Base-by-base conservation (phyloP, 139 green algal genomes). In the Picochlorum sp. region DNA sequence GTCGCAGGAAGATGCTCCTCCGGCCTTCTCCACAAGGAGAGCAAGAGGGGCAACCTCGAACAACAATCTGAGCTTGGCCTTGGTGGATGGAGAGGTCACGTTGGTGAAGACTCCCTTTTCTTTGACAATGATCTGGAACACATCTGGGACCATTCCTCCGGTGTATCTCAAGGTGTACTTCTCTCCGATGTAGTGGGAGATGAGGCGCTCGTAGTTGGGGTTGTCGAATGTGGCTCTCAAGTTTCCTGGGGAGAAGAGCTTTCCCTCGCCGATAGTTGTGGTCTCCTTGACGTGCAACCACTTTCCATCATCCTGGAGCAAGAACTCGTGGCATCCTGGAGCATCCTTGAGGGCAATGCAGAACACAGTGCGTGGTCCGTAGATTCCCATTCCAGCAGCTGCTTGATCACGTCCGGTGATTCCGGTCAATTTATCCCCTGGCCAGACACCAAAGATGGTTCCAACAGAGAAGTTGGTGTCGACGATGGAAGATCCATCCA, bases 121-220 rank as follows among this genome's bases (percentile, higher is more conserved):
- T 85, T 96, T 96, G 14, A 96, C 89, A 54, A 95, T 88, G 80
- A 95, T 95, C 86, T 96, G 88, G 85, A 96, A 96, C 50, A 96
- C 90, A 63, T 96, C 90, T 11, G 90, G 88, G 65, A 95, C 90
- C 90, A 96, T 96, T 75, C 90, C 90, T 45, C 90, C 90, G 38
- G 90, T 96, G 86, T 96, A 96, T 49, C 88, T 72, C 67, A 96
- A 84, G 3, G 90, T 96, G 87, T 96, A 96, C 82, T 95, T 90
- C 86, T 96, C 86, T n/a, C 75, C 79, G 20, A 96, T 80, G 75
- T 90, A 96, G 82, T 91, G 87, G 71, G 80, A 85, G 62, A 96
- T 79, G 51, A 96, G 84, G 54, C 78, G 77, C 86, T 95, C 85
- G 51, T 96, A 96, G 9, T 85, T 67, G 52, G 89, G 83, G 86